Base-by-base conservation (phyloP, 2,329 filamentous ascomycete genomes). In the Plenodomus tracheiphilus region DNA sequence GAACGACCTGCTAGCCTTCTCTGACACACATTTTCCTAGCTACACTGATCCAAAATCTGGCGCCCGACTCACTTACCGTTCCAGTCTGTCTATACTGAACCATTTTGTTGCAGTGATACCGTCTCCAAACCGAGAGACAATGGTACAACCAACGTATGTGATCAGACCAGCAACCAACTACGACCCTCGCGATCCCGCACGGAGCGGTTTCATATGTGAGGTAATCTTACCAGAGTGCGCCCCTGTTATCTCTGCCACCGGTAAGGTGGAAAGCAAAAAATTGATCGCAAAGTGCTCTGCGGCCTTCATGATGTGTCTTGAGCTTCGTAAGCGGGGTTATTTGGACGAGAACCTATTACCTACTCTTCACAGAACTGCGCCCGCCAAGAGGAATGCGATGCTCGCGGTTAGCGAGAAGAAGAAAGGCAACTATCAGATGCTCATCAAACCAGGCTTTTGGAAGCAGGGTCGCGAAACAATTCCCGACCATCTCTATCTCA, bases 201-300 rank as follows among this genome's bases (percentile, higher is more conserved):
- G 50, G 10, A 47, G 41, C 30, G 63, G 61, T 8, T 68, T 62
- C 9, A 70, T 86, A 36, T 91, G 89, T 55, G 90, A 96, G 62
- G 84, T 96, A 1, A 79, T 90, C 10, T 75, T 99, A 19, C 93
- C 94, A 0, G 82, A 85, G 11, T 80, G 79, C 18, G 88, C 91
- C 0, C 91, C 90, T 0, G 75, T 97, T 30, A 81, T 80, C 46
- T 85, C 83, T 22, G 79, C 83, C 4, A 77, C 79, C 11, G 93
- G 94, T 4, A 77, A 75, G 7, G 74, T 83, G 0, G 83, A 86
- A 46, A 69, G 77, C 7, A 89, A 81, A 48, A 97, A 96, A 70
- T 79, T 85, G 22, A 74, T 87, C 16, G 93, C 94, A 4, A 95
- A 94, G 70, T 90, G 89, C 56, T 90, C 92, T 0, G 93, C 92